Evolutionary conservation across 805 yeast genomes (phyloP).

Genomic region (Ogataea neopini): DNA sequence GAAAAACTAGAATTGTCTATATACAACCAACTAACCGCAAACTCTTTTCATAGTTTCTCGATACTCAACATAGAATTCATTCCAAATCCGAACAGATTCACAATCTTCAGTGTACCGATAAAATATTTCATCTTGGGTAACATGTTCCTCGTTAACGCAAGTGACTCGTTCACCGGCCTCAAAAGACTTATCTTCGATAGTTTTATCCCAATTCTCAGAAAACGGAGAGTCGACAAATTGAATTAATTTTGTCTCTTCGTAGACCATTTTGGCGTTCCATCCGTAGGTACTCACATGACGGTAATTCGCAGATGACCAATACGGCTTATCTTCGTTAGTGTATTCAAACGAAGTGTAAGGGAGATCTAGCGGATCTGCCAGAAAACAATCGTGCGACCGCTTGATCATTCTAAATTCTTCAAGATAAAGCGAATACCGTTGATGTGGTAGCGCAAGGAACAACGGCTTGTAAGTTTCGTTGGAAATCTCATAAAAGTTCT

Average conservation of each 20-base stretch:
- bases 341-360: constrained; percentile 24
- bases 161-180: constrained; percentile 12
- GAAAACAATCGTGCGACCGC: constrained; percentile 40
- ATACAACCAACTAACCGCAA: too few species aligned
- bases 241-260: constrained; percentile 41
- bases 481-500: constrained; percentile 8
- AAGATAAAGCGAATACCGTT: constrained; percentile 49
- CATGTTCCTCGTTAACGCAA: constrained; percentile 13
- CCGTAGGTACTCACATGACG: constrained; percentile 21
- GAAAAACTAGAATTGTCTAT: constrained; percentile 19
- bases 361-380: constrained; percentile 46
- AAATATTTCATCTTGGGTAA: not conserved
- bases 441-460: constrained; percentile 49
- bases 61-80: constrained; percentile 31
- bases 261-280: constrained; percentile 37
- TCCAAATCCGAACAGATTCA: constrained; percentile 36
- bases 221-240: constrained; percentile 70
- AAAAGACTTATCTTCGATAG: constrained; percentile 15
- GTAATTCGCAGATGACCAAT: constrained; percentile 16
- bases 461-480: constrained; percentile 28
- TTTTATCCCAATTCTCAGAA: constrained; percentile 61
- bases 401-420: constrained; percentile 45
- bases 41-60: constrained; percentile 10
- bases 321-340: constrained; percentile 20
- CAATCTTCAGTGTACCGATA: constrained; percentile 34